These are phyloP conservation scores for Buxus sempervirens DNA, from an alignment of 164 flowering plant species.

Conservation along the genomic window DNA sequence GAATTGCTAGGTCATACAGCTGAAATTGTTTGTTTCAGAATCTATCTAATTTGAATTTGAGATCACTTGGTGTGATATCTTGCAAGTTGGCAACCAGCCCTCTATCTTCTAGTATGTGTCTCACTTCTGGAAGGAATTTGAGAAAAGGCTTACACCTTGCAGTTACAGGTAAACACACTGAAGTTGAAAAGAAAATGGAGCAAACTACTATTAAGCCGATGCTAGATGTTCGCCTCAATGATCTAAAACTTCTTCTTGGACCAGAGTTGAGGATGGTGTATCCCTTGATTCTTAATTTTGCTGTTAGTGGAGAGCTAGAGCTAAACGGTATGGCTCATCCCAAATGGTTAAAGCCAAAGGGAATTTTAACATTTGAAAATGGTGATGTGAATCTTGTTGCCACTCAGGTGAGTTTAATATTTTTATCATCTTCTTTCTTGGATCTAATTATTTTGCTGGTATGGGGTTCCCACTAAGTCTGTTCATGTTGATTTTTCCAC, in stretches of 20 bases:
- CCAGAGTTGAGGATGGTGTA: slow-evolving; percentile 92
- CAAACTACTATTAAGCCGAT: slow-evolving; percentile 57
- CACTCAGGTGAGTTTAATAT: slow-evolving; percentile 59
- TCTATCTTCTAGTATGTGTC: neutral
- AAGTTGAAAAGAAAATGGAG: slow-evolving; percentile 60
- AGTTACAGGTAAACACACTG: slow-evolving; percentile 57
- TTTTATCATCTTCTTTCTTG: slow-evolving; percentile 5
- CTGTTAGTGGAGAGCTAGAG: slow-evolving; percentile 94
- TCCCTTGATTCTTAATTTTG: slow-evolving; percentile 95
- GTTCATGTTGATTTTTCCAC: slow-evolving; percentile 16
- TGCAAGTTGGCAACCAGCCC: neutral
- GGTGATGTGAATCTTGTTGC: slow-evolving; percentile 99
- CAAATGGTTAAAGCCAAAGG: slow-evolving; percentile 83
- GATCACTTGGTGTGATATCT: no score
- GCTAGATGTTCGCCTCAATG: slow-evolving; percentile 72
- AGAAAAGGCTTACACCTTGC: neutral
- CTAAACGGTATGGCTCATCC: slow-evolving; percentile 92
- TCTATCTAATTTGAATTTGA: neutral
- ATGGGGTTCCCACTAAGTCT: slow-evolving; percentile 5
- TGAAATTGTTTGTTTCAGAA: neutral
- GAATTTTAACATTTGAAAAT: slow-evolving; percentile 86
- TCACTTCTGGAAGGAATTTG: neutral
- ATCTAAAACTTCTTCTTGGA: slow-evolving; percentile 84
- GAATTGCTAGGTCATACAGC: neutral
- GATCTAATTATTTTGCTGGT: neutral